Base-by-base conservation (phyloP, 1,284 basidiomycete genomes). In the Tranzscheliella williamsii region DNA sequence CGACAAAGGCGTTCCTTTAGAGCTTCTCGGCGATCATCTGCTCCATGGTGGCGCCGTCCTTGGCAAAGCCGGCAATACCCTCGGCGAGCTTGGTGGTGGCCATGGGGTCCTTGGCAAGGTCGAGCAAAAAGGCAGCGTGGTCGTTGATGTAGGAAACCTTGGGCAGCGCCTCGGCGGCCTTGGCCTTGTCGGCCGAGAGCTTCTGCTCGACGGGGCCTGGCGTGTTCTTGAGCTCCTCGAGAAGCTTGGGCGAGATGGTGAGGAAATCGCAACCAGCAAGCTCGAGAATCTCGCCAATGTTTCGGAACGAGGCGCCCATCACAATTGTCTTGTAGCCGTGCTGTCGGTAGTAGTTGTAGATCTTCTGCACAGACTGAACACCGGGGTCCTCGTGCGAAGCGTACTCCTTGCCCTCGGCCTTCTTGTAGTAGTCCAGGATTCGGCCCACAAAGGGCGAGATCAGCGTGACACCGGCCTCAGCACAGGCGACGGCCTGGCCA, bases 391-490 rank as follows among this genome's bases (percentile, higher is more conserved):
- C 85, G 40, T 63, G 58, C 37, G 64, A 50, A n/a, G 56, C 43
- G 69, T 72, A 73, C 62, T 76, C 67, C 53, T 72, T 73, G 30
- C 67, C 71, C 65, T 72, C 66, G 46, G 61, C 54, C 55, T 65
- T 60, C 71, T 75, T 76, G 71, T 64, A 75, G 70, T 64, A 77
- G 70, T 77, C 75, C 26, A 77, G 67, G 57, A 78, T 78, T 38
- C 93, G 90, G 70, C 94, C 94, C 79, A 99, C 95, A 82, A 99
- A 98, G 50, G 94, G 95, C 56, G 93, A 97, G 82, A 98, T 97
- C 79, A 99, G 85, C 70, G 95, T 98, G 64, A 97, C 93, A 66
- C 87, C 86, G 53, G 95, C 94, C 83, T 98, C 95, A 65, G 94
- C 94, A 79, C 92, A 96, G 39, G 95, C 95, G 74, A 99, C 94